Conservation (phyloP, 176 grass and related monocot genomes). For the Oryza coarctata region DNA sequence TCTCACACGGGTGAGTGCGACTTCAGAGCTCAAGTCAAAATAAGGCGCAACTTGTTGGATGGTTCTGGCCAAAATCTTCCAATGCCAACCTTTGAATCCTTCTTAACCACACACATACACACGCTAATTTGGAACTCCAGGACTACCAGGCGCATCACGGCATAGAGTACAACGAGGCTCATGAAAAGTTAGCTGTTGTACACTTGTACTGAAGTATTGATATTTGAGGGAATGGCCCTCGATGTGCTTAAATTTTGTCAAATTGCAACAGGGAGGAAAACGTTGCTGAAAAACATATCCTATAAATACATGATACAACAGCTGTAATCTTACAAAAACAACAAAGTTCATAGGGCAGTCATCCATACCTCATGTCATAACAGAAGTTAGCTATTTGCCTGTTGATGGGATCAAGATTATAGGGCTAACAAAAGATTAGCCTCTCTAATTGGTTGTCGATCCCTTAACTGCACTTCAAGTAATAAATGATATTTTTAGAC, state of each 20-base stretch:
- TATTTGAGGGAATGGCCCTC: slow-evolving; percentile 1
- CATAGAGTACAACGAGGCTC: not conserved
- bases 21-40: not conserved
- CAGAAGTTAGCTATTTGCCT: not conserved
- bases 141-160: not conserved
- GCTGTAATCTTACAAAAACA: too few relatives aligned
- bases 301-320: slow-evolving; percentile 26
- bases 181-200: not conserved
- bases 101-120: not conserved
- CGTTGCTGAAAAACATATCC: not conserved
- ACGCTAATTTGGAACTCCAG: slow-evolving; percentile 8
- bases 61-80: not conserved
- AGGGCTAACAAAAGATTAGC: slow-evolving; percentile 5
- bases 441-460: not conserved
- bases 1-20: not conserved
- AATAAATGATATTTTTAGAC: not conserved
- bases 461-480: not conserved
- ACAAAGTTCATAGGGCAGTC: not conserved
- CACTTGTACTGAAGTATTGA: not conserved
- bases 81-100: not conserved
- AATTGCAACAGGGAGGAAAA: not conserved
- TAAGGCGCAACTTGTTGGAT: not conserved
- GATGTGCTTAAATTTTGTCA: not conserved
- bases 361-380: not conserved
- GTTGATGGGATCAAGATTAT: not conserved